These are phyloP conservation scores for Cyphellophora europaea DNA, from an alignment of 2,329 filamentous ascomycete species.

Conservation along the genomic window DNA sequence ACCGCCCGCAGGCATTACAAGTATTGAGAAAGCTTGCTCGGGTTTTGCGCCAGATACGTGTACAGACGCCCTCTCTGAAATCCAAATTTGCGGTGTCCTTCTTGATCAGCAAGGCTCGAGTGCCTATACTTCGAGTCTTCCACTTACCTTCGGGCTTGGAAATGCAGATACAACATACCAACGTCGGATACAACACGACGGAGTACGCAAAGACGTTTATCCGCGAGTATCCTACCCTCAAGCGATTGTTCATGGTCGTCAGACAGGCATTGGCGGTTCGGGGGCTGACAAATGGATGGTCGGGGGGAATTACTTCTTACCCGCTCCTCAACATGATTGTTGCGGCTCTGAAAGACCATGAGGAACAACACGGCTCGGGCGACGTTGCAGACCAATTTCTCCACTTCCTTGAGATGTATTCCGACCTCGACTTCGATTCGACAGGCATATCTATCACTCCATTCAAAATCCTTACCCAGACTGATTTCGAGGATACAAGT, in stretches of 20 bases:
- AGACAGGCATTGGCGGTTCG: slow-evolving; percentile 43
- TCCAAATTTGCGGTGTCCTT: too few species aligned
- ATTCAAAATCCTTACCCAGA: slow-evolving; percentile 28
- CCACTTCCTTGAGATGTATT: slow-evolving; percentile 42
- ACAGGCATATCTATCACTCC: slow-evolving; percentile 43
- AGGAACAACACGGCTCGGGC: slow-evolving; percentile 22
- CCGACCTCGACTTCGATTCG: slow-evolving; percentile 33
- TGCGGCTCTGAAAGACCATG: slow-evolving; percentile 39
- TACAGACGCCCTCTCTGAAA: too few species aligned
- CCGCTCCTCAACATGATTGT: slow-evolving; percentile 49
- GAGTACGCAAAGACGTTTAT: slow-evolving; percentile 38
- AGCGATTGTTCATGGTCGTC: slow-evolving; percentile 39
- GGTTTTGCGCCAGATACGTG: neutral
- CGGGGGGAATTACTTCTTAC: slow-evolving; percentile 45
- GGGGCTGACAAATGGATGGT: slow-evolving; percentile 37
- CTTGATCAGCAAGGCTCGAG: too few species aligned
- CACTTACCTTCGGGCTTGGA: slow-evolving; percentile 41
- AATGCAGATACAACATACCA: slow-evolving; percentile 42
- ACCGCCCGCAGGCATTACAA: neutral
- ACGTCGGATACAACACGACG: slow-evolving; percentile 30
- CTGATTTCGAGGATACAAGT: slow-evolving; percentile 1
- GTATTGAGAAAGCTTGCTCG: slow-evolving; percentile 1
- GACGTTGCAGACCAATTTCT: slow-evolving; percentile 35
- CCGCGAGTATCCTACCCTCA: slow-evolving; percentile 39
- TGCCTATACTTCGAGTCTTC: slow-evolving; percentile 25